Evolutionary conservation across 2,329 filamentous ascomycete genomes (phyloP).

Genomic region (Ilyonectria sp.): DNA sequence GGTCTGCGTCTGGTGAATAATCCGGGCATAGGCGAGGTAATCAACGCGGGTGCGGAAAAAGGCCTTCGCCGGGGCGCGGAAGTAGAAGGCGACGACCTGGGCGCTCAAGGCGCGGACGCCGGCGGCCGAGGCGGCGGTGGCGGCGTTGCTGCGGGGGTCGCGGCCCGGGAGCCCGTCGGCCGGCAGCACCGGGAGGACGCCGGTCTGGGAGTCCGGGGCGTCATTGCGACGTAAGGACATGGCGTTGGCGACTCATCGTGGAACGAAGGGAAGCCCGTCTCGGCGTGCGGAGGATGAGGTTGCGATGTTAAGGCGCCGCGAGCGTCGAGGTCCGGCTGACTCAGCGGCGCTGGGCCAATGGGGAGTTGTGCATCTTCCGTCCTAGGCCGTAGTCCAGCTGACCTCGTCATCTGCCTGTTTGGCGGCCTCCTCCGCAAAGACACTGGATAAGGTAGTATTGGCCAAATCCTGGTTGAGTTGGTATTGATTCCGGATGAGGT

Average conservation of each 20-base stretch:
- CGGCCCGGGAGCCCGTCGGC: conserved; percentile 61
- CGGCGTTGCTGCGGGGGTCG: conserved; percentile 67
- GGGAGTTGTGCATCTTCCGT: conserved; percentile 22
- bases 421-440: background rate
- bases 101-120: conserved; percentile 87
- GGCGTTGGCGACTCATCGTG: conserved; percentile 53
- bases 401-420: conserved; percentile 11
- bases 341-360: conserved; percentile 43
- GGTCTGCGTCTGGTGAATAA: conserved; percentile 64
- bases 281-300: background rate
- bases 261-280: conserved; percentile 3
- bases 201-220: conserved; percentile 47
- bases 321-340: conserved; percentile 37
- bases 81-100: conserved; percentile 91
- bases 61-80: conserved; percentile 90
- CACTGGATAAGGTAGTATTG: too few relatives aligned
- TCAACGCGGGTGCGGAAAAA: conserved; percentile 94
- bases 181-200: conserved; percentile 62
- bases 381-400: conserved; percentile 20
- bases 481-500: background rate
- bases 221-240: conserved; percentile 55
- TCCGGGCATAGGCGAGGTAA: conserved; percentile 76
- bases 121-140: conserved; percentile 85
- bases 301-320: conserved; percentile 7
- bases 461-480: background rate